phyloP scores from a whole-genome alignment of 176 grass and related monocot genomes.

The Triticum urartu region DNA sequence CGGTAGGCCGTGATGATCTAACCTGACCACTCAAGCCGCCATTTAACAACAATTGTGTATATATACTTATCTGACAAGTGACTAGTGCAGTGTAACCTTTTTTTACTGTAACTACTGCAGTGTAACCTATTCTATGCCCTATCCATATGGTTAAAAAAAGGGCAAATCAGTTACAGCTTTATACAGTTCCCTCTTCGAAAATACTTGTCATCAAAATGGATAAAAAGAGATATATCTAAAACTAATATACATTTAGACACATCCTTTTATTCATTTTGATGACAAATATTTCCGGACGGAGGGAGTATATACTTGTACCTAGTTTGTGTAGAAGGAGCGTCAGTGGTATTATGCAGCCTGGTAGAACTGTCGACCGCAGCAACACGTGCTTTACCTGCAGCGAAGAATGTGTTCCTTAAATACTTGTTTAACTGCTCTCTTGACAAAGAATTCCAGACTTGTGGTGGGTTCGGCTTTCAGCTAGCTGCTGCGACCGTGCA shows the following conservation, averaged over 20 bases:
- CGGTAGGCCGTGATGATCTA: background rate
- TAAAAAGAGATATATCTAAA: no score
- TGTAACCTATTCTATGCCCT: background rate
- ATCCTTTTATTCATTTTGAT: no score
- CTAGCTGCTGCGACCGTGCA: slow-evolving; percentile 30
- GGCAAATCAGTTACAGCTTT: background rate
- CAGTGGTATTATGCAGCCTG: background rate
- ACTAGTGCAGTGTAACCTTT: background rate
- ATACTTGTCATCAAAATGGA: no score
- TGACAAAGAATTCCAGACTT: background rate
- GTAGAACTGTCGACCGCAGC: background rate
- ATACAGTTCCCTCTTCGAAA: background rate
- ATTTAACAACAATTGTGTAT: background rate
- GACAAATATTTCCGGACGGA: no score
- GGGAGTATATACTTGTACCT: background rate
- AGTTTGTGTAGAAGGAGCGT: background rate
- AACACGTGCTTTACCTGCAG: background rate
- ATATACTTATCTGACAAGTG: background rate
- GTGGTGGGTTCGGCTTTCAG: background rate
- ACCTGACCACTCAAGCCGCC: background rate
- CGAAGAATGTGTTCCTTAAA: background rate
- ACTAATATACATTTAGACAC: no score
- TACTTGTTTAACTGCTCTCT: background rate
- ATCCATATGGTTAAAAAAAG: background rate
- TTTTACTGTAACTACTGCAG: background rate